Conservation (phyloP, 1,139 yeast species). For the Nakaseomyces bracarensis region DNA sequence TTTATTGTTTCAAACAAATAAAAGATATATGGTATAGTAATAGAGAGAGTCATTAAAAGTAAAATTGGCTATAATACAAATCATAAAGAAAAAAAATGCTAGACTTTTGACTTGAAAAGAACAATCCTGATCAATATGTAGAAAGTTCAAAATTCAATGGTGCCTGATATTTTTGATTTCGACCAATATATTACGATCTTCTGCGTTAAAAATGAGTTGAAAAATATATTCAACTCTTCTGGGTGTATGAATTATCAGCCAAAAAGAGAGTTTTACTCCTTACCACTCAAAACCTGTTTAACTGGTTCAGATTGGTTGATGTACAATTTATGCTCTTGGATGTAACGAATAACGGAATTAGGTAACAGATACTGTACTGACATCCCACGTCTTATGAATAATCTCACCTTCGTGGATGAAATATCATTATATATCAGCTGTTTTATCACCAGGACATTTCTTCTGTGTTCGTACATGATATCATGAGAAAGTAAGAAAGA, state of each 20-base stretch:
- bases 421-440: constrained; percentile 95
- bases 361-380: constrained; percentile 92
- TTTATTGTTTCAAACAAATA: not conserved
- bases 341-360: constrained; percentile 87
- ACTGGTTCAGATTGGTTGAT: constrained; percentile 86
- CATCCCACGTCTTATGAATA: constrained; percentile 91
- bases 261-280: constrained; percentile 15
- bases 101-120: not conserved
- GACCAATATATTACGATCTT: not conserved
- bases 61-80: not conserved
- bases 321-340: constrained; percentile 84
- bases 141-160: not conserved
- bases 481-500: constrained; percentile 87
- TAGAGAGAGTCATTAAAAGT: constrained; percentile 1
- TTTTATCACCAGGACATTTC: constrained; percentile 87
- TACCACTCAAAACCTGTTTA: constrained; percentile 67
- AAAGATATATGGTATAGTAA: not conserved
- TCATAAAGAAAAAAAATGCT: not conserved
- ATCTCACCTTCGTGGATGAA: constrained; percentile 85
- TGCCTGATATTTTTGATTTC: not conserved
- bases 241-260: too few relatives aligned
- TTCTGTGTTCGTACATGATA: constrained; percentile 91
- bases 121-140: not conserved
- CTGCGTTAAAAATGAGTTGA: not conserved
- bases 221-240: not conserved